Evolutionary conservation across 2,329 filamentous ascomycete species (phyloP), one percentile per base, ranked within the genome.

Genomic region (Cladosporium phlei): DNA sequence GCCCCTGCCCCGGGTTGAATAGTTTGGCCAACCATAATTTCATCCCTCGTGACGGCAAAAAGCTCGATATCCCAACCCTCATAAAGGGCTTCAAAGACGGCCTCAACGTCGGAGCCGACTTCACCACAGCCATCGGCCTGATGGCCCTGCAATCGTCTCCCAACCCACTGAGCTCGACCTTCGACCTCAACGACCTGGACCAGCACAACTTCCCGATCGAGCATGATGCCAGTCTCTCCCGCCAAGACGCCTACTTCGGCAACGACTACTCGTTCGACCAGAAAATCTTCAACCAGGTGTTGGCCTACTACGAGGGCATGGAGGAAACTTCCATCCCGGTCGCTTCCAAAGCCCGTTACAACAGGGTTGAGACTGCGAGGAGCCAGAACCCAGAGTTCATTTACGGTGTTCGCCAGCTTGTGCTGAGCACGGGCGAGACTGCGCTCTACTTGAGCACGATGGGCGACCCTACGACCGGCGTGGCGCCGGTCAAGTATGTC

Each of bases 391-490:
- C 58, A 7, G 48, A 56, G 16, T 62, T 65, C 48, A 55, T 52
- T 1, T 66, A 62, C 33, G 58, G 58, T 14, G 53, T 57, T 3
- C 52, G 54, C 19, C 55, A 66, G 34, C 14, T 66, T 66, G 53
- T 62, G 55, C 2, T 67, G 62, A 37, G 60, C 59, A 66, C 66
- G 47, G 63, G 63, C 37, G 66, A 69, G 55, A 66, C 63, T 2
- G 63, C 64, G 0, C 46, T 69, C n/a, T 69, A 64, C 40, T 50
- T 68, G 22, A 59, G 60, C 22, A 55, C 60, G 2, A 65, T 69
- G 59, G 34, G 34, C 16, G 55, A 64, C 47, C 60, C 57, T 20
- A 42, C 52, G 7, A 59, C 53, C 6, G 66, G 65, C 10, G 55
- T 62, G 20, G 62, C 64, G 2, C 56, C 57, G 1, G 27, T 67